Percentiles rank a stretch among this genome's conserved stretches.
Conservation (phyloP, 2,329 filamentous ascomycete species). For the Elsinoe arachidis region DNA sequence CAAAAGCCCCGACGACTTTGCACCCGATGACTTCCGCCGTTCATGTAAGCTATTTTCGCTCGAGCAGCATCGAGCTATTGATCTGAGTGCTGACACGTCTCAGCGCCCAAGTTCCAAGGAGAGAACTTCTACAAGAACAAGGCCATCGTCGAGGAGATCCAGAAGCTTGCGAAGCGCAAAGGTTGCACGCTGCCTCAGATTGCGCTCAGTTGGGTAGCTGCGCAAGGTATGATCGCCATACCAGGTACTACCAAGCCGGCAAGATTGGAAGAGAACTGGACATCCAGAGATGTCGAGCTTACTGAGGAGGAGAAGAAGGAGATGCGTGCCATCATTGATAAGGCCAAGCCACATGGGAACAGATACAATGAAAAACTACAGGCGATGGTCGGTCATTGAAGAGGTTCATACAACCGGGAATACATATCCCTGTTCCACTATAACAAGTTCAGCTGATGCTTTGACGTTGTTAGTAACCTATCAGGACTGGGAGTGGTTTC, state of each 20-base stretch:
- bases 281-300: conserved; percentile 20
- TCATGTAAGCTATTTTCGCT: too few species aligned
- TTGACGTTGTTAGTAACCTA: too few species aligned
- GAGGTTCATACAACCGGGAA: background rate
- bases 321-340: conserved; percentile 33
- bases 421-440: too few species aligned
- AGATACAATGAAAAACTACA: conserved; percentile 23
- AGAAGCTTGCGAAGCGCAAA: conserved; percentile 14
- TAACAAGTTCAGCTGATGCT: too few species aligned
- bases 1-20: conserved; percentile 30
- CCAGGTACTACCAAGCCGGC: conserved; percentile 19
- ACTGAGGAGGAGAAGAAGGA: conserved; percentile 33
- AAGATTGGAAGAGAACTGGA: conserved; percentile 20
- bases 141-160: conserved; percentile 22
- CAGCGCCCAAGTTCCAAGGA: conserved; percentile 23
- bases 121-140: conserved; percentile 25
- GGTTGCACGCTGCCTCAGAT: conserved; percentile 20
- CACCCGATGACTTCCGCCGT: conserved; percentile 23
- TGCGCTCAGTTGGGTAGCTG: conserved; percentile 22
- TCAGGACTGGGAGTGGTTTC: too few species aligned
- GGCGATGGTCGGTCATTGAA: conserved; percentile 13
- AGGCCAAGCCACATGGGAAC: conserved; percentile 31
- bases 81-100: too few species aligned
- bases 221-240: conserved; percentile 22
- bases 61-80: too few species aligned